Base-by-base conservation (phyloP, 495 filamentous ascomycete species). In the Evernia prunastri region DNA sequence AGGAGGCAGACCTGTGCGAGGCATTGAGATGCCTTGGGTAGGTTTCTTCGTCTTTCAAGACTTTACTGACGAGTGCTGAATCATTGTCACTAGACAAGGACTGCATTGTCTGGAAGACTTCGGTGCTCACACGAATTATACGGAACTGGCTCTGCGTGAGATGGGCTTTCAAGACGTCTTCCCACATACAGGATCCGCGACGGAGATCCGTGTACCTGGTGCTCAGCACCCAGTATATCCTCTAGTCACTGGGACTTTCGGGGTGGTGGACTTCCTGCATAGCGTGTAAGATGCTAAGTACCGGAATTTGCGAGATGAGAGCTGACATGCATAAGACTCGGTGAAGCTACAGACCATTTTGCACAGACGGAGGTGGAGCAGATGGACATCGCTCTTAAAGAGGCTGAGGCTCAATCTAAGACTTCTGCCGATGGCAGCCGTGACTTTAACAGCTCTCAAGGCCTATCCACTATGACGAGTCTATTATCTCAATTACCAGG, bases 31-130 rank as follows among this genome's bases (percentile, higher is more conserved):
- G 86, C 70, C 80, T 98, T 9, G 94, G 94, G 49, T 53, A 13
- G 4, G 49, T 17, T 29, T 7, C 17, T 31, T 25, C 4, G 49
- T 53, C 49, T 53, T 29, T 29, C 49, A 31, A 53, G 15, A 29
- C 6, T 8, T 27, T 29, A 31, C 23, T 23, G 23, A 8, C 49
- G 2, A 25, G 12, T 31, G 27, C 49, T 53, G 49, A 53, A 53
- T 6, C 49, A 53, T 53, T 4, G 23, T 53, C 49, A 53, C 49
- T 31, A 53, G 49, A 0, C 94, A 98, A 75, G 89, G 87, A 25
- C 82, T 98, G 3, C 94, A 98, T 76, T 94, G 89, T 67, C 80
- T 97, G 58, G 94, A 98, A 73, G 93, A 98, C 72, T 98, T 96
- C 69, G 89, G 89, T 23, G 94, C 94, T 6, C 94, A 98, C 72